phyloP scores from a whole-genome alignment of 352 stramenopile genomes.

The Phytopythium delawarense region DNA sequence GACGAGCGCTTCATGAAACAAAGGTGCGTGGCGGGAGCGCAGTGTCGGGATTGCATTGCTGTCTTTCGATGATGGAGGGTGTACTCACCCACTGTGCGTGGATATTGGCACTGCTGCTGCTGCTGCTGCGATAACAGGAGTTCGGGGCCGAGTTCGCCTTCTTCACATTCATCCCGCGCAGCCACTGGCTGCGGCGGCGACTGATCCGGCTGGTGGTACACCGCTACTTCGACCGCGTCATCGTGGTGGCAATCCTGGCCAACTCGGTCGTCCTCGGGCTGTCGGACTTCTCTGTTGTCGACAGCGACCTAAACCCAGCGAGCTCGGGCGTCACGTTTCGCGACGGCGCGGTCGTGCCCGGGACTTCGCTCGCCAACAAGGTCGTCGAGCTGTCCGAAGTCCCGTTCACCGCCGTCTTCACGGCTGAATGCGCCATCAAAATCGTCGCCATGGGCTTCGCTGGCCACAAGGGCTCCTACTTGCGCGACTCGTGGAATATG shows the following conservation, averaged over 20 bases:
- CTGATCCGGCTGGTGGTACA: slow-evolving; percentile 52
- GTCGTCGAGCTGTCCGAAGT: slow-evolving; percentile 70
- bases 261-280: slow-evolving; percentile 88
- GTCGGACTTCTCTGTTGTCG: slow-evolving; percentile 79
- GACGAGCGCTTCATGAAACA: slow-evolving; percentile 1
- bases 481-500: slow-evolving; percentile 87
- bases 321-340: slow-evolving; percentile 38
- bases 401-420: slow-evolving; percentile 88
- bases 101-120: too few species aligned
- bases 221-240: slow-evolving; percentile 79
- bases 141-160: slow-evolving; percentile 49
- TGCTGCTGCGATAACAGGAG: slow-evolving; percentile 11
- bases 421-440: slow-evolving; percentile 87
- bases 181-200: slow-evolving; percentile 39
- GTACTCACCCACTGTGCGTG: background rate
- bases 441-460: slow-evolving; percentile 85
- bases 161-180: slow-evolving; percentile 33
- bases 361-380: slow-evolving; percentile 47
- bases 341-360: slow-evolving; percentile 29
- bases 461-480: slow-evolving; percentile 58
- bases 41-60: background rate
- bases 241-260: slow-evolving; percentile 79
- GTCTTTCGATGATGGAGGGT: background rate
- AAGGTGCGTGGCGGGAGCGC: background rate
- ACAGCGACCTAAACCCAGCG: slow-evolving; percentile 52